Conservation (phyloP, 305 asterid genomes). For the Rubia tinctorum region DNA sequence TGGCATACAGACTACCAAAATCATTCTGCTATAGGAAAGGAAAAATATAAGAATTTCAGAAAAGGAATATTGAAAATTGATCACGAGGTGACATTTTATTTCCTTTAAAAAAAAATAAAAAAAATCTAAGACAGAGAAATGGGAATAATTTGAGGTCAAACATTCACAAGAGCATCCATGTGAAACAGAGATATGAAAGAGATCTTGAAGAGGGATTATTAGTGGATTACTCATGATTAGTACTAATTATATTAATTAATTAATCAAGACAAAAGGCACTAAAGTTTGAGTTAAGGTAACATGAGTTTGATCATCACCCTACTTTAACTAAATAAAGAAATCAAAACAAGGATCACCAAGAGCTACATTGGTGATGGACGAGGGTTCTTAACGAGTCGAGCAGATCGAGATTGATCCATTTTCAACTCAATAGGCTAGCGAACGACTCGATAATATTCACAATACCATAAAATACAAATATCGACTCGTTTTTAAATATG, state of each 20-base stretch:
- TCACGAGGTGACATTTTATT: background rate
- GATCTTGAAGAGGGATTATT: background rate
- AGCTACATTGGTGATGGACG: no score
- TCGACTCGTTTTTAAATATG: no score
- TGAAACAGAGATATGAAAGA: background rate
- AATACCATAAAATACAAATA: no score
- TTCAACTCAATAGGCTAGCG: background rate
- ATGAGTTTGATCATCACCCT: background rate
- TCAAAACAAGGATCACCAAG: background rate
- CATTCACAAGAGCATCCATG: constrained; percentile 16
- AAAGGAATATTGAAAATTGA: background rate
- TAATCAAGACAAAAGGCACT: background rate
- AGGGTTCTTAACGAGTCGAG: background rate
- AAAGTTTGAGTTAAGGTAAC: constrained; percentile 1
- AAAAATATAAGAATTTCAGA: background rate
- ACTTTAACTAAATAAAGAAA: background rate
- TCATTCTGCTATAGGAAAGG: constrained; percentile 7
- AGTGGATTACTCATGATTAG: background rate
- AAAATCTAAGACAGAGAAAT: background rate
- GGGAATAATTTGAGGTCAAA: constrained; percentile 9
- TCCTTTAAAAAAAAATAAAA: background rate
- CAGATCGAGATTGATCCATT: background rate
- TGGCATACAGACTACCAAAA: background rate
- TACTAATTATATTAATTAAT: background rate
- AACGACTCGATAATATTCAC: background rate